Evolutionary conservation across 2,329 filamentous ascomycete species (phyloP), one percentile per base, ranked within the genome.

Genomic region (Sporothrix curviconia): DNA sequence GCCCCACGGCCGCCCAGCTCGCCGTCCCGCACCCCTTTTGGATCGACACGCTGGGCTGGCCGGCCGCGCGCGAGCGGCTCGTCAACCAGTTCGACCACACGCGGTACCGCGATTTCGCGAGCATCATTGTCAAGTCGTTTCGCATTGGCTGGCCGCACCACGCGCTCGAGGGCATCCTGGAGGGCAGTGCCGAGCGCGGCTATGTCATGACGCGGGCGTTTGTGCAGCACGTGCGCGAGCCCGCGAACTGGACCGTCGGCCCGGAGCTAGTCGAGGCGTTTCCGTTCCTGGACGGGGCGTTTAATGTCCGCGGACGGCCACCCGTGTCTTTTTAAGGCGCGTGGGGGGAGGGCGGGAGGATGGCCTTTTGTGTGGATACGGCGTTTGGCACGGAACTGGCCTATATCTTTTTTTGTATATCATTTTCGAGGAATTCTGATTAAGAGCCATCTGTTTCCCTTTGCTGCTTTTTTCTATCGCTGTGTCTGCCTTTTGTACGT

Each of bases 11-110:
- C 11, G 47, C 52, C 11, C 56, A 60, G 53, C 53, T 59, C 6
- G 53, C 42, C 25, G 44, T 59, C 6, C 59, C 59, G 12, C 59
- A 60, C 24, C 56, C 59, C 7, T 49, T 60, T 4, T 60, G 59
- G 59, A 51, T 60, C 8, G 59, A 59, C 40, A 56, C 53, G 2
- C 7, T 60, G 14, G 56, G 32, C 22, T 58, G 59, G 59, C 59
- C 56, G 11, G 36, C 43, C n/a, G 56, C 37, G 9, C 51, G 59
- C 30, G 59, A 59, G 12, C 56, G 59, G 8, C 7, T 60, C 9
- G 44, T 60, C n/a, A 39, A 42, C 5, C 36, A 50, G 22, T n/a
- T 59, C 25, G 59, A 60, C 56, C 52, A 54, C 24, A 54, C 59
- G 1, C 51, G 39, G 12, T 43, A 49, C 11, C 56, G 40, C 47